Conservation (phyloP, 1,284 basidiomycete genomes). For the Ceratobasidium sp. region DNA sequence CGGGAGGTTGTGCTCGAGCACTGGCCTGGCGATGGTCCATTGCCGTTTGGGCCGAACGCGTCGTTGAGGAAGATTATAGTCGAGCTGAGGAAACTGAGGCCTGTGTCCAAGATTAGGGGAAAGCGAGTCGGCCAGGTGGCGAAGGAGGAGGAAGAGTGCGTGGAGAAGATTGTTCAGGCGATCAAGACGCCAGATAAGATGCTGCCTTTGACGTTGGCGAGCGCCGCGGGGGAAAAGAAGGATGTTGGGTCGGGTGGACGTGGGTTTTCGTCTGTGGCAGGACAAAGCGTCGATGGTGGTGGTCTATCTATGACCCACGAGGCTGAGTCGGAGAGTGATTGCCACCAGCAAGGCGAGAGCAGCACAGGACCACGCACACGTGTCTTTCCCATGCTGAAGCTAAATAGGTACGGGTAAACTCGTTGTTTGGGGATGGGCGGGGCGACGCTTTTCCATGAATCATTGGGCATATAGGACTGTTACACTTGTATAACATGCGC, state of each 20-base stretch:
- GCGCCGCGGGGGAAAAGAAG: slow-evolving; percentile 3
- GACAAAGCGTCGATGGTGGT: neutral
- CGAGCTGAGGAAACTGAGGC: slow-evolving; percentile 30
- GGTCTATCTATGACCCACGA: too few species aligned
- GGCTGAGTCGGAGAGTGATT: too few species aligned
- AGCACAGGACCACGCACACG: too few species aligned
- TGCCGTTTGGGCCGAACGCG: slow-evolving; percentile 3
- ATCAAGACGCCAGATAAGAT: slow-evolving; percentile 39
- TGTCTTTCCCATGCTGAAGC: too few species aligned
- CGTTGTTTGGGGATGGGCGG: too few species aligned
- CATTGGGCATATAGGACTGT: too few species aligned
- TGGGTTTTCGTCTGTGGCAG: slow-evolving; percentile 19
- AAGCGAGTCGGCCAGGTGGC: slow-evolving; percentile 15
- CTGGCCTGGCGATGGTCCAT: slow-evolving; percentile 23
- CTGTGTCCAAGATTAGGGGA: slow-evolving; percentile 23
- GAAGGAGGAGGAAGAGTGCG: slow-evolving; percentile 6
- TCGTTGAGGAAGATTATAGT: slow-evolving; percentile 17
- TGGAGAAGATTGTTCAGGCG: slow-evolving; percentile 26
- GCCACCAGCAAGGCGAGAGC: too few species aligned
- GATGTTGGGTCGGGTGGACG: slow-evolving; percentile 1
- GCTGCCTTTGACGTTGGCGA: neutral
- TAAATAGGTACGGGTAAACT: too few species aligned
- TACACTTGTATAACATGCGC: too few species aligned
- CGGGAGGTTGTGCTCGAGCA: slow-evolving; percentile 25
- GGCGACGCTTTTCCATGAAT: too few species aligned